Evolutionary conservation across 208 protist genomes (phyloP).

Genomic region (Trypanosoma cruzi): DNA sequence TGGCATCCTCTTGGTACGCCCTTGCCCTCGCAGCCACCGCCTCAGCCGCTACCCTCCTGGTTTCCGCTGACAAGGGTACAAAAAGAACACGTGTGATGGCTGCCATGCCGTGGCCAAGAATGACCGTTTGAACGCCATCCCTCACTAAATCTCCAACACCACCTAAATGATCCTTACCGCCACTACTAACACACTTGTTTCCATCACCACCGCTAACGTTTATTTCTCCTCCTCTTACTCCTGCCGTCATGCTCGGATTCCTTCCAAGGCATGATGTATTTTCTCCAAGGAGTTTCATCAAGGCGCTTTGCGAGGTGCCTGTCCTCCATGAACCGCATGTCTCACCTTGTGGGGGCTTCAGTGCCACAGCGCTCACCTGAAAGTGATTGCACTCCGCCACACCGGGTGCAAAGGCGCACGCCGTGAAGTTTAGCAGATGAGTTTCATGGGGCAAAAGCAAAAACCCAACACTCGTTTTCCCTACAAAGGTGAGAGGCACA

Average conservation of each 20-base stretch:
- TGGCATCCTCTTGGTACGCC: constrained; percentile 1
- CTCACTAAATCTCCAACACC: background rate
- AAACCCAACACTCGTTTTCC: constrained; percentile 62
- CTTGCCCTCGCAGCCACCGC: background rate
- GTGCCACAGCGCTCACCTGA: constrained; percentile 44
- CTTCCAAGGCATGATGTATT: background rate
- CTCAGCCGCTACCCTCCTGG: background rate
- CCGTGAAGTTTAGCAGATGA: constrained; percentile 59
- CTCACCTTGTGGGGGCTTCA: constrained; percentile 21
- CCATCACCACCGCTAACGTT: constrained; percentile 12
- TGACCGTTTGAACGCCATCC: constrained; percentile 4
- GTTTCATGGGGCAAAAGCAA: constrained; percentile 64
- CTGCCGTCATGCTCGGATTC: constrained; percentile 6
- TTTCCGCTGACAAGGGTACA: background rate
- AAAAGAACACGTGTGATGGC: constrained; percentile 20
- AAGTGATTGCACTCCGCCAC: constrained; percentile 74
- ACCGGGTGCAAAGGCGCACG: constrained; percentile 54
- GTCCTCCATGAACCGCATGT: constrained; percentile 5
- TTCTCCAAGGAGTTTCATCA: constrained; percentile 17
- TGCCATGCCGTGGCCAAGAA: constrained; percentile 11
- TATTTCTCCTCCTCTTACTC: constrained; percentile 11
- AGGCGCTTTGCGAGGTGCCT: constrained; percentile 25
- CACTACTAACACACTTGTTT: constrained; percentile 8
- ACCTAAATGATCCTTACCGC: background rate
- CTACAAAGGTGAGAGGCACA: constrained; percentile 59